Base-by-base conservation (phyloP, 129 eudicot genomes). In the Calendula officinalis region DNA sequence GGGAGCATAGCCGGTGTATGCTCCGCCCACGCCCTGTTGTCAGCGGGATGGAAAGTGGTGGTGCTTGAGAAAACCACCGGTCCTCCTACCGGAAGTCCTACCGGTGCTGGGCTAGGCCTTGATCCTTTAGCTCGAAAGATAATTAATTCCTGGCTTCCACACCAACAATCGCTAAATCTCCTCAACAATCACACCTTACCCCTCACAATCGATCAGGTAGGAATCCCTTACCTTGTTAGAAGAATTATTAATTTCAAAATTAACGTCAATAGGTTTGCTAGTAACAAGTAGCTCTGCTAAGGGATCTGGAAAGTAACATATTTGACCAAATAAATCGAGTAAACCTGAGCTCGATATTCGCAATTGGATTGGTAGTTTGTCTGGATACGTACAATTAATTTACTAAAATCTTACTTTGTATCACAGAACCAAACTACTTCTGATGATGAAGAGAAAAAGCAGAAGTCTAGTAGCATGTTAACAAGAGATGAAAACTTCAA, bases 81-180 rank as follows among this genome's bases (percentile, higher is more conserved):
- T 12, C 81, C 95, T 6, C 87, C 97, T 5, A 80, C 90, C 5
- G 95, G 97, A 37, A 83, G 83, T 56, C 81, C 97, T 44, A 86
- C 97, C 30, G 95, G 97, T 5, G 97, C 95, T 10, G 97, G 97
- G 7, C 86, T 90, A 48, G 95, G 95, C 15, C 87, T 90, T 37
- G 92, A 90, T 68, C 85, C 86, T 12, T 37, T 79, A 14, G 16
- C 95, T 15, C 82, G 68, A 62, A 50, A 46, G 12, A 44, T 86
- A 37, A 69, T 86, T 22, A 10, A 72, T 10, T 79, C 91, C 7
- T 90, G 97, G 97, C 79, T 90, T 50, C 75, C 70, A 10, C 46
- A 39, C 1, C 71, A 64, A 5, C 78, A 74, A 8, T 73, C 82
- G 2, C 51, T 62, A 5, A 33, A 59, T 22, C 82, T 90, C 10